These are phyloP conservation scores for Paracorniculantispora psalliotae DNA, from an alignment of 2,329 filamentous ascomycete genomes.

Conservation along the genomic window DNA sequence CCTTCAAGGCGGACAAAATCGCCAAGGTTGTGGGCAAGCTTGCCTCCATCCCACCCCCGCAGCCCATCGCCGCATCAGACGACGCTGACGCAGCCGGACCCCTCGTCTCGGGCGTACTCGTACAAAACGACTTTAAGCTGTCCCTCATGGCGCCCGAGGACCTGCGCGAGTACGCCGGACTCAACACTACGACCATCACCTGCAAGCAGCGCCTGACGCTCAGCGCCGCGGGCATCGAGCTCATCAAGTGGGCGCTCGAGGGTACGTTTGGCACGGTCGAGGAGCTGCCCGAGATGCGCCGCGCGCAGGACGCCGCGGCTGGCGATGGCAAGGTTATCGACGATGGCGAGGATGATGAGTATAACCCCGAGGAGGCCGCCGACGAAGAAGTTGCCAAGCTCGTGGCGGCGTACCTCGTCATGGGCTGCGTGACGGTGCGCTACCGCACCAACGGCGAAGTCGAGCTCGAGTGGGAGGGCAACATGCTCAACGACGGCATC, in stretches of 20 bases:
- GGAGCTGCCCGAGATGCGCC: slow-evolving; percentile 53
- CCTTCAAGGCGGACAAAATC: slow-evolving; percentile 91
- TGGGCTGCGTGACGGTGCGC: slow-evolving; percentile 85
- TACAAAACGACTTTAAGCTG: slow-evolving; percentile 97
- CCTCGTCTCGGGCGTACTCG: slow-evolving; percentile 82
- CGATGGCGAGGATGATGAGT: slow-evolving; percentile 29
- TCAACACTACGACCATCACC: slow-evolving; percentile 89
- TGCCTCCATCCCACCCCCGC: slow-evolving; percentile 71
- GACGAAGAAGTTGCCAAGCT: slow-evolving; percentile 59
- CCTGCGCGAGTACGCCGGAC: slow-evolving; percentile 89
- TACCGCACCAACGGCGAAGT: slow-evolving; percentile 74
- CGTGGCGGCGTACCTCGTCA: slow-evolving; percentile 62
- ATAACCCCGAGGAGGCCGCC: slow-evolving; percentile 45
- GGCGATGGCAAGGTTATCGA: slow-evolving; percentile 30
- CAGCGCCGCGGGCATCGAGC: slow-evolving; percentile 79
- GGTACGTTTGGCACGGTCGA: slow-evolving; percentile 89
- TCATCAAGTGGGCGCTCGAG: slow-evolving; percentile 91
- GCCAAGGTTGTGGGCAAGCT: slow-evolving; percentile 95
- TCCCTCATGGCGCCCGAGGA: slow-evolving; percentile 96
- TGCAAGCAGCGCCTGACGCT: slow-evolving; percentile 89
- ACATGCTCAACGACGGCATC: slow-evolving; percentile 94
- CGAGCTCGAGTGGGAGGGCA: slow-evolving; percentile 95
- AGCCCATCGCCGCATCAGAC: slow-evolving; percentile 25
- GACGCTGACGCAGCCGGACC: slow-evolving; percentile 31
- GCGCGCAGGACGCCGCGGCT: slow-evolving; percentile 25